Conservation (phyloP, 1,284 basidiomycete species). For the Somion occarium region DNA sequence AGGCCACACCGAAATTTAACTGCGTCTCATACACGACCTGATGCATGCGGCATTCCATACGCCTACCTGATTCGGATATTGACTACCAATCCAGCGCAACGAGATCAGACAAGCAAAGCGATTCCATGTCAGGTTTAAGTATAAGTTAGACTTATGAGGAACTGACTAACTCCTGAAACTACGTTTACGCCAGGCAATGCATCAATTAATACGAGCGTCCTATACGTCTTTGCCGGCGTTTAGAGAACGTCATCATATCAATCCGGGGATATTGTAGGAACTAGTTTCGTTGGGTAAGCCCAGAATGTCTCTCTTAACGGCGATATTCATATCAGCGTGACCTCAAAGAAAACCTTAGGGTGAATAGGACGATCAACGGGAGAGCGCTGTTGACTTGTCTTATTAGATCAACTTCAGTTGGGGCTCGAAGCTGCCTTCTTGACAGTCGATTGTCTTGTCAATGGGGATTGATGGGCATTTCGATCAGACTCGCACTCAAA, state of each 20-base stretch:
- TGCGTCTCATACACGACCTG: too few species aligned
- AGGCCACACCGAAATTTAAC: too few species aligned
- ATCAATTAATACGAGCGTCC: constrained; percentile 57
- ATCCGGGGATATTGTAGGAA: constrained; percentile 54
- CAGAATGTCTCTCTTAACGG: too few species aligned
- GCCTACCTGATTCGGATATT: too few species aligned
- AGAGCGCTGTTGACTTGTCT: neutral
- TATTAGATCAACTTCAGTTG: constrained; percentile 72
- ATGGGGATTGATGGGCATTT: constrained; percentile 51
- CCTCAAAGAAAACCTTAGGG: constrained; percentile 70
- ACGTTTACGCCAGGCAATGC: constrained; percentile 58
- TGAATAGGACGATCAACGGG: constrained; percentile 26
- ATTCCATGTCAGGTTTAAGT: constrained; percentile 60
- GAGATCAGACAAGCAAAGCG: constrained; percentile 60
- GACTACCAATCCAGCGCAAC: constrained; percentile 64
- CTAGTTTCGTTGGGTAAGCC: constrained; percentile 56
- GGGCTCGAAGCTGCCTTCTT: constrained; percentile 73
- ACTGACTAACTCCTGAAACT: constrained; percentile 33
- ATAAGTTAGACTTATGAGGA: neutral
- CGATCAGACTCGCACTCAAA: constrained; percentile 81
- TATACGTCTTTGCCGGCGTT: constrained; percentile 63
- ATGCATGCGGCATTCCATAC: too few species aligned
- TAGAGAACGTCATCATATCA: constrained; percentile 42
- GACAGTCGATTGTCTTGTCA: constrained; percentile 52
- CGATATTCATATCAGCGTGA: too few species aligned